Conservation (phyloP, 768 basidiomycete species). For the Pisolithus orientalis region DNA sequence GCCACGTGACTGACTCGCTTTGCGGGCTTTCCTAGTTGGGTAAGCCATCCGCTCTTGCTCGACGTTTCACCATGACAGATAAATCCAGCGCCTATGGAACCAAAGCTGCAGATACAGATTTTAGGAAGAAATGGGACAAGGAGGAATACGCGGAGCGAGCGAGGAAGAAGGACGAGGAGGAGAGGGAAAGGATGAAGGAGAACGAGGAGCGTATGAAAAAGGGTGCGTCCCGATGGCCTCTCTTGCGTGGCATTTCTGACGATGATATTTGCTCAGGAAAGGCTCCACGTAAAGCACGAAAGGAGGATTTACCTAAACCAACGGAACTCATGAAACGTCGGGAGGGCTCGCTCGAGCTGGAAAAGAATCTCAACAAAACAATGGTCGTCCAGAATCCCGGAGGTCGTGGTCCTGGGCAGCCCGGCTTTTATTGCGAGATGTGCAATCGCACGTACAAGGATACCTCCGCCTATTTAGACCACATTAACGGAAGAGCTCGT, state of each 20-base stretch:
- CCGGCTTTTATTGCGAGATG: slow-evolving; percentile 90
- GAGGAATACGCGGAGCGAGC: slow-evolving; percentile 85
- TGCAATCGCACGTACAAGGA: slow-evolving; percentile 94
- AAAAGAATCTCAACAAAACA: slow-evolving; percentile 93
- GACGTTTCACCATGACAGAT: slow-evolving; percentile 19
- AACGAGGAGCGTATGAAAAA: slow-evolving; percentile 81
- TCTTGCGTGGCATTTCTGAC: not conserved
- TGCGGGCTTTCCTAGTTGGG: not conserved
- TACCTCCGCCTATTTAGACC: slow-evolving; percentile 88
- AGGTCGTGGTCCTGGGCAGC: slow-evolving; percentile 81
- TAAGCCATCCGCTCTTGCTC: not conserved
- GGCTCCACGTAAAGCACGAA: slow-evolving; percentile 58
- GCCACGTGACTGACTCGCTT: not conserved
- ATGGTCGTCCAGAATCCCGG: slow-evolving; percentile 87
- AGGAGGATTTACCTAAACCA: slow-evolving; percentile 83
- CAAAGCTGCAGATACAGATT: slow-evolving; percentile 58
- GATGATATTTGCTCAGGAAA: slow-evolving; percentile 50
- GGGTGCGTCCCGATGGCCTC: slow-evolving; percentile 38
- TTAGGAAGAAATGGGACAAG: slow-evolving; percentile 92
- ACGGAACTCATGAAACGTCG: slow-evolving; percentile 91
- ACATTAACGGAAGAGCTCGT: slow-evolving; percentile 93
- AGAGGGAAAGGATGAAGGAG: slow-evolving; percentile 76
- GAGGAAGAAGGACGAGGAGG: slow-evolving; percentile 73
- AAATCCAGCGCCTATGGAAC: slow-evolving; percentile 31
- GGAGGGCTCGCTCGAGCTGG: slow-evolving; percentile 77